Percentiles rank a stretch among this genome's conserved stretches.
phyloP scores from a whole-genome alignment of 441 rosid genomes.

The Jatropha multifida region DNA sequence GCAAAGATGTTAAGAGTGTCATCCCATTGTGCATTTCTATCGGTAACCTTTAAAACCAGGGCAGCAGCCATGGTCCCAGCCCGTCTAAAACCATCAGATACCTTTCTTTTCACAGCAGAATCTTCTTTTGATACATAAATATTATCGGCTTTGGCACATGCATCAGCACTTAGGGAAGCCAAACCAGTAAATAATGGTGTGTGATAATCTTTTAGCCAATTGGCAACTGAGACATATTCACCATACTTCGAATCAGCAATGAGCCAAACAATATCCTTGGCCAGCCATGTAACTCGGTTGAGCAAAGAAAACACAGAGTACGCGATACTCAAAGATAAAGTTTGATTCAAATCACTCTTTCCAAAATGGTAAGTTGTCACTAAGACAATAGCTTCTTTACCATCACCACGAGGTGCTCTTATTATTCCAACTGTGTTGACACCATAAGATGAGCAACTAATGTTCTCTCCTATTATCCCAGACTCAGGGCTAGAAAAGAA shows the following conservation, averaged over 20 bases:
- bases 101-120: constrained; percentile 26
- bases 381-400: constrained; percentile 90
- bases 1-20: constrained; percentile 72
- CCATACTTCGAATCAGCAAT: constrained; percentile 86
- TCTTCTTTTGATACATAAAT: constrained; percentile 27
- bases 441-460: constrained; percentile 58
- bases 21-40: constrained; percentile 50
- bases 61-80: constrained; percentile 98
- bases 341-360: constrained; percentile 47
- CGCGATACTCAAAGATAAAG: constrained; percentile 64
- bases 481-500: constrained; percentile 77
- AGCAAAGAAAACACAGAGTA: constrained; percentile 82
- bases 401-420: constrained; percentile 94
- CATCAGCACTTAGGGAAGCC: constrained; percentile 30
- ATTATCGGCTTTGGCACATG: constrained; percentile 28
- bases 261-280: constrained; percentile 90
- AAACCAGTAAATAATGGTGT: constrained; percentile 53
- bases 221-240: constrained; percentile 71
- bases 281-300: constrained; percentile 80
- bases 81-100: constrained; percentile 52
- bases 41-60: constrained; percentile 72
- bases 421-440: constrained; percentile 70
- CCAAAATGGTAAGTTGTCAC: constrained; percentile 73
- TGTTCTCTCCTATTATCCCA: constrained; percentile 37
- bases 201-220: constrained; percentile 92